phyloP scores from a whole-genome alignment of 192 early-diverging fungal species.

The Coemansia sp. region DNA sequence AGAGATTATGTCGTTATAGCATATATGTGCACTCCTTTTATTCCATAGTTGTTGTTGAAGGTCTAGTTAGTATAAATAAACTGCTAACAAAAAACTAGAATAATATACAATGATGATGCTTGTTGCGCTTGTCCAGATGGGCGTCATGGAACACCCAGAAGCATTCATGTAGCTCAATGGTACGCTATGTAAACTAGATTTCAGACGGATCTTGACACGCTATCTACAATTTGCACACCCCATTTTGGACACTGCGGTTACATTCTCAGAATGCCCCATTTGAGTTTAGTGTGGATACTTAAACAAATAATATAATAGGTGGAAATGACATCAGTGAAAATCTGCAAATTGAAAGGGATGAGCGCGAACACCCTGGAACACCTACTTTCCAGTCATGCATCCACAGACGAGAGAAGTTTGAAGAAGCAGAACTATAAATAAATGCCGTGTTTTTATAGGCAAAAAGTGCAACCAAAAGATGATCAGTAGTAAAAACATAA shows the following conservation, averaged over 20 bases:
- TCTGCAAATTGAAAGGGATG: background rate
- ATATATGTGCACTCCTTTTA: background rate
- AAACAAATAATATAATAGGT: background rate
- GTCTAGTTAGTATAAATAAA: background rate
- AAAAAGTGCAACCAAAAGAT: background rate
- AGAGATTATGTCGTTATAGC: background rate
- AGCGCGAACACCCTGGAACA: too few species aligned
- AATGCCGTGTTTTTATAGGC: background rate
- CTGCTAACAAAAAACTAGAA: background rate
- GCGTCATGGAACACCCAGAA: too few species aligned
- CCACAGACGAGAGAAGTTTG: too few species aligned
- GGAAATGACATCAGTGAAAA: background rate
- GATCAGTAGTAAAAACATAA: background rate
- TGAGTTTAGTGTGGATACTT: too few species aligned
- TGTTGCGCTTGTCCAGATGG: too few species aligned
- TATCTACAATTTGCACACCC: background rate
- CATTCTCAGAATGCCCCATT: too few species aligned
- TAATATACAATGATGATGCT: too few species aligned
- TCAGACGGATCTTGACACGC: background rate
- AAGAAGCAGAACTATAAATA: too few species aligned
- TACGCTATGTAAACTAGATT: too few species aligned
- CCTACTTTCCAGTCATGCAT: too few species aligned
- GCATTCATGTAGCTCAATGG: too few species aligned
- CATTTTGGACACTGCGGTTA: too few species aligned
- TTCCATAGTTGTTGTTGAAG: background rate